Percentiles rank a stretch among this genome's conserved stretches.
These are phyloP conservation scores for Colletotrichum sidae DNA, from an alignment of 2,329 filamentous ascomycete genomes.

Conservation along the genomic window DNA sequence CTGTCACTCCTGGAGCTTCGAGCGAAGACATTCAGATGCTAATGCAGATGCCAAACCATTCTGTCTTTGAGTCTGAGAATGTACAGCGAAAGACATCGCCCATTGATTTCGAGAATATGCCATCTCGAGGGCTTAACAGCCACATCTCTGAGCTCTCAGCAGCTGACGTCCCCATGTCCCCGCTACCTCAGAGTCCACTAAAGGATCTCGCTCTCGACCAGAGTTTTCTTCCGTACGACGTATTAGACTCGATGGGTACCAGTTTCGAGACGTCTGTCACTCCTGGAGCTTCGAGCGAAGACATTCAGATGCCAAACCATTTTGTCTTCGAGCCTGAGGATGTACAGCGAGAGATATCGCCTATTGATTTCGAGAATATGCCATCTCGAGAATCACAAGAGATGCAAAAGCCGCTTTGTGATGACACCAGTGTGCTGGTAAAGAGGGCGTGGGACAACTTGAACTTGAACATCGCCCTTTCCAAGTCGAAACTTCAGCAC, in stretches of 20 bases:
- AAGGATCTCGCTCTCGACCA: conserved; percentile 48
- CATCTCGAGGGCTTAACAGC: conserved; percentile 39
- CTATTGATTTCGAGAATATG: no score
- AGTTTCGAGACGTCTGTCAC: conserved; percentile 49
- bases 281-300: conserved; percentile 45
- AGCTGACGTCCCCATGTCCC: conserved; percentile 50
- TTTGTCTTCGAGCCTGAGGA: conserved; percentile 29
- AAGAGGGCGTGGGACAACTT: conserved; percentile 58
- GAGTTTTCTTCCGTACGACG: conserved; percentile 50
- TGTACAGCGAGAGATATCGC: no score
- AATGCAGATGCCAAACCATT: conserved; percentile 30
- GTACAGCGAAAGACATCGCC: no score
- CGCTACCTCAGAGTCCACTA: conserved; percentile 44
- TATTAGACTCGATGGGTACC: conserved; percentile 47
- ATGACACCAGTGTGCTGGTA: conserved; percentile 54
- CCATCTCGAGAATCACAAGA: no score
- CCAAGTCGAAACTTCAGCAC: conserved; percentile 55
- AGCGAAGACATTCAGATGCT: conserved; percentile 20
- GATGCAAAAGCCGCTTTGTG: conserved; percentile 8
- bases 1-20: conserved; percentile 48
- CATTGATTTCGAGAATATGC: no score
- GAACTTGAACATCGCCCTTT: conserved; percentile 58
- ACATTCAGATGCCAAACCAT: conserved; percentile 29
- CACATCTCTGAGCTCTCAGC: conserved; percentile 57
- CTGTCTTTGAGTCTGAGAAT: conserved; percentile 28